Conservation (phyloP, 2,329 filamentous ascomycete species). For the Colletotrichum falcatum region DNA sequence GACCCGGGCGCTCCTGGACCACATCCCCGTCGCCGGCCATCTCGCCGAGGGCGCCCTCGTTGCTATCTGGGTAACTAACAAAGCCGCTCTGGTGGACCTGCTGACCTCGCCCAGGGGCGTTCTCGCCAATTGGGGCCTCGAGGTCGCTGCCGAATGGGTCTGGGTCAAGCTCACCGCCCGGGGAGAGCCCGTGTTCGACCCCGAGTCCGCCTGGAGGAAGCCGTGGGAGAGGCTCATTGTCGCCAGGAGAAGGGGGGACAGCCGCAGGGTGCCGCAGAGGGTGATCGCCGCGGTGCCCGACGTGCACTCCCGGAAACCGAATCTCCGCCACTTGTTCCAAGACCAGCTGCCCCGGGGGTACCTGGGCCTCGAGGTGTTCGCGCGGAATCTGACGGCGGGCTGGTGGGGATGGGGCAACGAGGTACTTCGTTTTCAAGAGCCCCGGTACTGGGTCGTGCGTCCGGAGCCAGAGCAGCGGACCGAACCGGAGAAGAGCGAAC, state of each 20-base stretch:
- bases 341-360: slow-evolving; percentile 64
- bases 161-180: slow-evolving; percentile 79
- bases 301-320: slow-evolving; percentile 83
- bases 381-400: slow-evolving; percentile 76
- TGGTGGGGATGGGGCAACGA: slow-evolving; percentile 88
- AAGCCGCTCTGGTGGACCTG: slow-evolving; percentile 67
- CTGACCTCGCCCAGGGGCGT: slow-evolving; percentile 65
- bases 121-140: slow-evolving; percentile 75
- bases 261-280: slow-evolving; percentile 54
- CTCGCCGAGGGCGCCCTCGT: slow-evolving; percentile 69
- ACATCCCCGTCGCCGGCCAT: slow-evolving; percentile 67
- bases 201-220: slow-evolving; percentile 75
- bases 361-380: slow-evolving; percentile 79
- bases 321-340: slow-evolving; percentile 71
- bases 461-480: neutral
- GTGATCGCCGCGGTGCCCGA: slow-evolving; percentile 79
- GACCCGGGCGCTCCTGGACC: slow-evolving; percentile 62
- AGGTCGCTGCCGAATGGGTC: slow-evolving; percentile 77
- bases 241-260: slow-evolving; percentile 58
- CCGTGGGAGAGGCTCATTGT: slow-evolving; percentile 82
- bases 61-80: slow-evolving; percentile 84
- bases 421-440: slow-evolving; percentile 75
- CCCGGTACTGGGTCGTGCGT: slow-evolving; percentile 59
- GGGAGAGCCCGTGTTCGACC: slow-evolving; percentile 73
- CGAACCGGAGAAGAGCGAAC: neutral